Base-by-base conservation (phyloP, 345 rosid genomes). In the Hibiscus tridactylites region DNA sequence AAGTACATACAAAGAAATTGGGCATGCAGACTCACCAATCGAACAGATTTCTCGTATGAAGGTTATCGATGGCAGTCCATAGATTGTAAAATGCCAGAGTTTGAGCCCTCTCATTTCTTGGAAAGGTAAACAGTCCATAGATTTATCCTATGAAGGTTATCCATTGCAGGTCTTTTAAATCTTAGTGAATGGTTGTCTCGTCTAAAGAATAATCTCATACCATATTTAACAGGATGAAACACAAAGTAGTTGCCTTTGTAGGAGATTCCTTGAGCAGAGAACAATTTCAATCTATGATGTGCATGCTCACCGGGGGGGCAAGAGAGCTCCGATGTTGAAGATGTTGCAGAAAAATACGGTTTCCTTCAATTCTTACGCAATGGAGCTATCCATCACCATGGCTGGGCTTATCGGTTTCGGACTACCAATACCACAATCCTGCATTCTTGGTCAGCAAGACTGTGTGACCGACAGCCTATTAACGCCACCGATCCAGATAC, bases 41-140 rank as follows among this genome's bases (percentile, higher is more conserved):
- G 96, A 26, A 85, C 85, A 0, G 92, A 89, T 71, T 93, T 91
- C 76, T 87, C 94, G 0, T 93, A 81, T 0, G 98, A 93, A 71
- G 70, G 81, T 75, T 88, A 84, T 65, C 81, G 90, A 29, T 93
- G 98, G 96, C 93, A 84, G 73, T 88, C 97, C 9, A 63, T 85
- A 65, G 84, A 88, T 80, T 93, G 96, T 74, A 77, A 84, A 67
- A 81, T 84, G 85, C 86, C 84, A n/a, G 85, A 83, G 57, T 91
- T 89, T 76, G 89, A 87, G 17, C 77, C 81, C 57, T 83, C 88
- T 72, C 77, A 79, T 10, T 91, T 93, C 85, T 80, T 93, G 75
- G 80, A 8, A 76, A 88, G 92, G 97, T 89, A 77, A 71, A 4
- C 21, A 35, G 13, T 39, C 9, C 44, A 39, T 39, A 39, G 44